A percentile compares a stretch with the other conserved stretches of the same genome.
Evolutionary conservation across 345 rosid species (phyloP).

Genomic region (Kandelia obovata): DNA sequence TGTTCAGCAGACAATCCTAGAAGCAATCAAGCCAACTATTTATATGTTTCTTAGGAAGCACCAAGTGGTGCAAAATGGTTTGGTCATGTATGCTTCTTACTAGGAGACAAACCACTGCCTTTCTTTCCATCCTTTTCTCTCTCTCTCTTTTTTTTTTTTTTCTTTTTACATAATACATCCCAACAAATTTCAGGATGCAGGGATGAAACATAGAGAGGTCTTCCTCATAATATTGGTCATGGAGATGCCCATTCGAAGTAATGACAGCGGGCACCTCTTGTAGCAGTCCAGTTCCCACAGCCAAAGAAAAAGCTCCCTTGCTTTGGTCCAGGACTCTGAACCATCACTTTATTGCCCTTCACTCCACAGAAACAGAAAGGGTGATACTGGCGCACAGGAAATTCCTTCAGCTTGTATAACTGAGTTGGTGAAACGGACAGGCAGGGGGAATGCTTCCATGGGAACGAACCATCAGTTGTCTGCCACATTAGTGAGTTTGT

Average conservation of each 20-base stretch:
- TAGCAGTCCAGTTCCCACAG: constrained; percentile 45
- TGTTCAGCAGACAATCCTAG: constrained; percentile 4
- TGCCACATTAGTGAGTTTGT: constrained; percentile 37
- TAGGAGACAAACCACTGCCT: constrained; percentile 23
- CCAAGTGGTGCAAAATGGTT: not conserved
- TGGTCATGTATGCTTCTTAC: constrained; percentile 5
- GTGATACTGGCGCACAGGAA: constrained; percentile 24
- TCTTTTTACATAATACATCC: constrained; percentile 8
- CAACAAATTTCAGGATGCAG: constrained; percentile 3
- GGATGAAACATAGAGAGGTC: constrained; percentile 4
- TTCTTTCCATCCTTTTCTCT: not conserved
- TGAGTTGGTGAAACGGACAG: constrained; percentile 12
- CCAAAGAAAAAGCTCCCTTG: constrained; percentile 39
- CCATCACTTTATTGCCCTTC: constrained; percentile 32
- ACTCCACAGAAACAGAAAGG: constrained; percentile 43
- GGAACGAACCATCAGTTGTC: constrained; percentile 17
- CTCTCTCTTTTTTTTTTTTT: not conserved
- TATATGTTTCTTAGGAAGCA: not conserved
- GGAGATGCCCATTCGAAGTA: constrained; percentile 41
- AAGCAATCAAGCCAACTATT: constrained; percentile 10
- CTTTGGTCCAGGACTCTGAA: constrained; percentile 39
- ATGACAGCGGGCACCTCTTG: constrained; percentile 31
- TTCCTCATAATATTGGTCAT: constrained; percentile 16
- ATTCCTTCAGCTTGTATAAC: constrained; percentile 20
- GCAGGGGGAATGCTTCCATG: constrained; percentile 20